Evolutionary conservation across 257 asterid genomes (phyloP).

Genomic region (Scutellaria galericulata): DNA sequence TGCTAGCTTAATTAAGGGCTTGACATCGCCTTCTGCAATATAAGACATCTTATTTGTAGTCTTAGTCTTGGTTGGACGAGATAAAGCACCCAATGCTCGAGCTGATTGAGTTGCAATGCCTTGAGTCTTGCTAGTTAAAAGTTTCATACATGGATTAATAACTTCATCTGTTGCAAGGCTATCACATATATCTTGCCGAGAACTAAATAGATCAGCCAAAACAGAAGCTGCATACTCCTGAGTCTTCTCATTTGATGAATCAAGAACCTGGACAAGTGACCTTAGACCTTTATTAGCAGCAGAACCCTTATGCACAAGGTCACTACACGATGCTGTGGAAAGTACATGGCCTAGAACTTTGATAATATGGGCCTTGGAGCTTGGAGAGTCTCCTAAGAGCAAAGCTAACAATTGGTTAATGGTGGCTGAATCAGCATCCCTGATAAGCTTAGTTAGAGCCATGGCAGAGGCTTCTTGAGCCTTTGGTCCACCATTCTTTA

Average conservation of each 20-base stretch:
- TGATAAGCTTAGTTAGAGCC: slow-evolving; percentile 62
- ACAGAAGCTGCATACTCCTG: slow-evolving; percentile 77
- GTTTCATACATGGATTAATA: slow-evolving; percentile 63
- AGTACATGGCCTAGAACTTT: slow-evolving; percentile 86
- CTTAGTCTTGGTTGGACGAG: slow-evolving; percentile 60
- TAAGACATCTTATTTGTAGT: slow-evolving; percentile 52
- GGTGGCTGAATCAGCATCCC: slow-evolving; percentile 56
- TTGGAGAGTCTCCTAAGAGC: slow-evolving; percentile 71
- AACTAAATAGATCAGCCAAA: slow-evolving; percentile 70
- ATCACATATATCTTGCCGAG: slow-evolving; percentile 71
- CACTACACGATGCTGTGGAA: slow-evolving; percentile 64
- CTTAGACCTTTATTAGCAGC: slow-evolving; percentile 74
- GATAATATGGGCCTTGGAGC: slow-evolving; percentile 64
- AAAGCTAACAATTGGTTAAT: slow-evolving; percentile 65
- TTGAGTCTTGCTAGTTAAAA: slow-evolving; percentile 64
- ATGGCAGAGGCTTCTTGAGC: slow-evolving; percentile 78
- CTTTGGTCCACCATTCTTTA: slow-evolving; percentile 69
- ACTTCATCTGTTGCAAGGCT: slow-evolving; percentile 72
- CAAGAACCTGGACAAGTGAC: slow-evolving; percentile 77
- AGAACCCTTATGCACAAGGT: slow-evolving; percentile 60
- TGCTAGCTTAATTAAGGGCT: slow-evolving; percentile 68
- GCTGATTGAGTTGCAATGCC: slow-evolving; percentile 75
- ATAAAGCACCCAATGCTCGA: slow-evolving; percentile 76
- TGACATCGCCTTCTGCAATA: slow-evolving; percentile 75
- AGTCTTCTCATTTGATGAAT: slow-evolving; percentile 71